A percentile compares a stretch with the other conserved stretches of the same genome.
These are phyloP conservation scores for Metschnikowia shivogae DNA, from an alignment of 805 yeast species.

Conservation along the genomic window DNA sequence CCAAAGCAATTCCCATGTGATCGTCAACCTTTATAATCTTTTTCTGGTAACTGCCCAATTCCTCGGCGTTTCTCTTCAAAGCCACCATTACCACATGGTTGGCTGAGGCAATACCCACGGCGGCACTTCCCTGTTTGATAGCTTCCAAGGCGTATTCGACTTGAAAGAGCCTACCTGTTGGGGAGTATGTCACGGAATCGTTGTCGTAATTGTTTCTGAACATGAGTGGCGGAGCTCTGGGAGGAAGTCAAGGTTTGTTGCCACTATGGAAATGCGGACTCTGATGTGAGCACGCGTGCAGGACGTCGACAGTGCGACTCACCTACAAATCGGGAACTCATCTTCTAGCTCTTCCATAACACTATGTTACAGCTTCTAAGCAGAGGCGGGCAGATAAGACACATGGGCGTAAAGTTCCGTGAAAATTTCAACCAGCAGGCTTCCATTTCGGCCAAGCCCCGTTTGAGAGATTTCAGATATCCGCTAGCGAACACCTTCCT, in stretches of 20 bases:
- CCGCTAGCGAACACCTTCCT: slow-evolving; percentile 38
- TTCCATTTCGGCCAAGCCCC: slow-evolving; percentile 23
- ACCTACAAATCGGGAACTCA: not conserved
- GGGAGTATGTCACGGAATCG: slow-evolving; percentile 96
- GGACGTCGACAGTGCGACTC: slow-evolving; percentile 2
- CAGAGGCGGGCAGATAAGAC: not conserved
- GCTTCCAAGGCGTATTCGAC: slow-evolving; percentile 84
- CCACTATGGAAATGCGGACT: slow-evolving; percentile 7
- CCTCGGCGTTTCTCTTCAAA: slow-evolving; percentile 93
- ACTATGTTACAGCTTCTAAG: not conserved
- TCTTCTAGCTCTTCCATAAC: not conserved
- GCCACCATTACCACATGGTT: slow-evolving; percentile 90
- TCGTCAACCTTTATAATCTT: slow-evolving; percentile 88
- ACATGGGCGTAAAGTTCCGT: slow-evolving; percentile 13
- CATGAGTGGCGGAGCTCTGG: slow-evolving; percentile 28
- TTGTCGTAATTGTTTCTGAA: slow-evolving; percentile 98
- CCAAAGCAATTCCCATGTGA: slow-evolving; percentile 91
- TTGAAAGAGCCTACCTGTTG: slow-evolving; percentile 89
- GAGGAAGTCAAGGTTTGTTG: slow-evolving; percentile 2
- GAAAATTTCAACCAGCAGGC: slow-evolving; percentile 16
- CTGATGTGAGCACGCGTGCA: slow-evolving; percentile 5
- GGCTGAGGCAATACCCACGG: slow-evolving; percentile 87
- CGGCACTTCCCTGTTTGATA: slow-evolving; percentile 96
- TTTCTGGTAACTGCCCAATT: slow-evolving; percentile 93
- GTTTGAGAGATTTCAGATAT: slow-evolving; percentile 31